These are phyloP conservation scores for Dipodascopsis tothii DNA, from an alignment of 805 yeast genomes.

Conservation along the genomic window DNA sequence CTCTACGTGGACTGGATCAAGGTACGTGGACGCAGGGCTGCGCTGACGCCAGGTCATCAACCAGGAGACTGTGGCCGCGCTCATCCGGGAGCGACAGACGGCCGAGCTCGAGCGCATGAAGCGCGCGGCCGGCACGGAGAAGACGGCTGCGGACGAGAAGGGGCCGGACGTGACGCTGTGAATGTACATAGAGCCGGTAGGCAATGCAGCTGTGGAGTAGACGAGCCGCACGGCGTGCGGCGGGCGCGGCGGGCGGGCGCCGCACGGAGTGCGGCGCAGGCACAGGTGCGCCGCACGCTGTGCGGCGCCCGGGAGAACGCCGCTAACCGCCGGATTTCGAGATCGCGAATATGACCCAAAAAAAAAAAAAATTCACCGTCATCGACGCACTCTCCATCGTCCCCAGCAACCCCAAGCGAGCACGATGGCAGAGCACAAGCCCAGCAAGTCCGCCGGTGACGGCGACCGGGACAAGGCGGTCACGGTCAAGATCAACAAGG, in stretches of 20 bases:
- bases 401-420: too few species aligned
- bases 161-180: neutral
- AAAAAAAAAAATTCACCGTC: too few species aligned
- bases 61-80: neutral
- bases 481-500: conserved; percentile 5
- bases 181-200: neutral
- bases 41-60: neutral
- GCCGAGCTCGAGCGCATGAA: neutral
- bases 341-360: too few species aligned
- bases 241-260: too few species aligned
- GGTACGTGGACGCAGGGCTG: conserved; percentile 28
- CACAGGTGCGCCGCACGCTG: too few species aligned
- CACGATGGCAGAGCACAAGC: neutral
- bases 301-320: too few species aligned
- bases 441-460: neutral
- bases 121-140: neutral
- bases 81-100: neutral
- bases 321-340: too few species aligned
- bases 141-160: neutral
- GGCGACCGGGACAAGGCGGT: conserved; percentile 1
- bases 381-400: too few species aligned
- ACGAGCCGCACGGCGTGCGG: too few species aligned
- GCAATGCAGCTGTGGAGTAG: too few species aligned
- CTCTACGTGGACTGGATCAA: conserved; percentile 67
- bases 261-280: too few species aligned